Percentiles rank a stretch among this genome's conserved stretches.
Conservation (phyloP, 1,284 basidiomycete species). For the Amylostereum areolatum region DNA sequence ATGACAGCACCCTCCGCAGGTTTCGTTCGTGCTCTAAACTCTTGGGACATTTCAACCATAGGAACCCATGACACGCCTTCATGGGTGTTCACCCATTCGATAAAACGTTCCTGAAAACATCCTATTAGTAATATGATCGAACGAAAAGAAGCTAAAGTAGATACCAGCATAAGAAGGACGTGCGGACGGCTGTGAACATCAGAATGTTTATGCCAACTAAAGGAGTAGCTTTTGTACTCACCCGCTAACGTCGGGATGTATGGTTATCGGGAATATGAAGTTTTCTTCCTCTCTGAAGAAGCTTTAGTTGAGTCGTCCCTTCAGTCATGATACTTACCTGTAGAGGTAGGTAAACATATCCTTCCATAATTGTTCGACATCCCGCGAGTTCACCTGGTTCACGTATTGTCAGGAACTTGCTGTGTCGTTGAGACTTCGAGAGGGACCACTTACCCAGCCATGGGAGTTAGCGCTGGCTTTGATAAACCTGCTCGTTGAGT, state of each 20-base stretch:
- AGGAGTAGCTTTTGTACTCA: conserved; percentile 20
- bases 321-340: conserved; percentile 25
- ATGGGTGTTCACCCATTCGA: conserved; percentile 74
- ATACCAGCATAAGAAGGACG: conserved; percentile 69
- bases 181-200: conserved; percentile 32
- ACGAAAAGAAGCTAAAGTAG: conserved; percentile 12
- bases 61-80: conserved; percentile 70
- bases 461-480: conserved; percentile 62
- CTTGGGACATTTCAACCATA: conserved; percentile 60
- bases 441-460: conserved; percentile 42
- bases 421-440: too few species aligned
- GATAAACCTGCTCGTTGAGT: conserved; percentile 46
- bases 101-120: conserved; percentile 59
- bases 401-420: too few species aligned
- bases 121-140: neutral
- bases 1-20: conserved; percentile 31
- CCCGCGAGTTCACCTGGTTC: conserved; percentile 54
- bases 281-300: conserved; percentile 54
- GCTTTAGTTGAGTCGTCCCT: neutral
- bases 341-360: conserved; percentile 71
- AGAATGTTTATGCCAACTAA: neutral
- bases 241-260: conserved; percentile 78
- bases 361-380: conserved; percentile 74
- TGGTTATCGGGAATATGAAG: conserved; percentile 73
- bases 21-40: conserved; percentile 32